Evolutionary conservation across 1,284 basidiomycete genomes (phyloP), one percentile per base, ranked within the genome.

Genomic region (Austroboletus novae-zelandiae): DNA sequence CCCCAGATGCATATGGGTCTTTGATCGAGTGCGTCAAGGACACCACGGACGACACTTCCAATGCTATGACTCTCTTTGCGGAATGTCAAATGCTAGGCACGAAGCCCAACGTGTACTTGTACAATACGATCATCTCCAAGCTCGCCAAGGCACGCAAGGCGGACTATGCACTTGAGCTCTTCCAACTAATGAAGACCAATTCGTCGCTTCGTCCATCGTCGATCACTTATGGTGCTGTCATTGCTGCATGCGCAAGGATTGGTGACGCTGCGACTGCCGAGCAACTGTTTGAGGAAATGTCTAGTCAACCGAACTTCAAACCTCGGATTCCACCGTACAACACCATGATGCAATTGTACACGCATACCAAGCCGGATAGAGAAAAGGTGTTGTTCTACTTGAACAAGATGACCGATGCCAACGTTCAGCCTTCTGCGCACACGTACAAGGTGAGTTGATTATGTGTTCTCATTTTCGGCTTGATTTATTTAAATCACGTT

Each of bases 291-390:
- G 69, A 76, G 47, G 93, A 96, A 72, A 99, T 99, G 96, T 69
- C 77, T 9, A 57, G 68, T 37, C 79, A 86, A 58, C 77, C 72
- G 27, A 84, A 85, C 59, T 98, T 94, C 78, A 87, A 79, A 71
- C 86, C 95, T 9, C 80, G 94, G 8, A 86, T 97, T 1, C 96
- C 97, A 20, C 96, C 96, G 6, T 93, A 84, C 76, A 99, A 98
- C 73, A 98, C 91, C 35, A 98, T 99, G 95, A 98, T 99, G 81
- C 97, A 99, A 71, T 81, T 96, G 65, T 97, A 93, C 73, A 88
- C 91, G 43, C 85, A 89, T 55, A 96, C 89, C 23, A 89, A 90
- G 62, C 94, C 94, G 2, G 86, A 94, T 60, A 84, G 94, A 45
- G 80, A 81, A 30, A 79, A 83, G 40, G 88, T 89, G 14, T 69